Conservation (phyloP, 176 grass and related monocot genomes). For the Aegilops sharonensis region DNA sequence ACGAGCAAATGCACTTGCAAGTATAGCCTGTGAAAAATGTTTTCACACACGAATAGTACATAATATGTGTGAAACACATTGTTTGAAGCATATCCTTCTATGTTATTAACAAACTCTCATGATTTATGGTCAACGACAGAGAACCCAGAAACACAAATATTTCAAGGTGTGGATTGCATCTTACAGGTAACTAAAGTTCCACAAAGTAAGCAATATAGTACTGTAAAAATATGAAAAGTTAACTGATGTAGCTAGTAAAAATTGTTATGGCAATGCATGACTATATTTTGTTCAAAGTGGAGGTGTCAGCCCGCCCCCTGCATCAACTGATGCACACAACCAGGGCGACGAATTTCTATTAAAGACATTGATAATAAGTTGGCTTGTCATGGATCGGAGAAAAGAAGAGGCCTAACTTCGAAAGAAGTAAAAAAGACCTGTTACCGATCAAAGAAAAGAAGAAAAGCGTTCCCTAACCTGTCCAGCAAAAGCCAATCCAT, state of each 20-base stretch:
- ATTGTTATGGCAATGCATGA: not conserved
- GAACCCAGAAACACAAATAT: not conserved
- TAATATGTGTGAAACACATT: not conserved
- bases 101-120: not conserved
- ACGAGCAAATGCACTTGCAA: conserved; percentile 85
- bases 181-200: not conserved
- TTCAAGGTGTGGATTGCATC: not conserved
- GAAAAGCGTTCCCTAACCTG: conserved; percentile 46
- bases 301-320: not conserved
- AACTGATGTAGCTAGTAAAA: not conserved
- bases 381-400: not conserved
- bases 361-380: not conserved
- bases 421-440: not conserved
- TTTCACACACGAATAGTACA: not conserved
- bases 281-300: not conserved
- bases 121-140: not conserved
- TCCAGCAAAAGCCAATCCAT: conserved; percentile 95
- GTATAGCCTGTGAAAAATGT: conserved; percentile 60
- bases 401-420: not conserved
- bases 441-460: not conserved
- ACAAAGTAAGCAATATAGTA: not conserved
- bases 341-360: not conserved
- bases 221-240: not conserved
- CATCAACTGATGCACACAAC: not conserved
- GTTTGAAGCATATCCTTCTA: not conserved